Base-by-base conservation (phyloP, 2,329 filamentous ascomycete species). In the Fusarium dlaminii region DNA sequence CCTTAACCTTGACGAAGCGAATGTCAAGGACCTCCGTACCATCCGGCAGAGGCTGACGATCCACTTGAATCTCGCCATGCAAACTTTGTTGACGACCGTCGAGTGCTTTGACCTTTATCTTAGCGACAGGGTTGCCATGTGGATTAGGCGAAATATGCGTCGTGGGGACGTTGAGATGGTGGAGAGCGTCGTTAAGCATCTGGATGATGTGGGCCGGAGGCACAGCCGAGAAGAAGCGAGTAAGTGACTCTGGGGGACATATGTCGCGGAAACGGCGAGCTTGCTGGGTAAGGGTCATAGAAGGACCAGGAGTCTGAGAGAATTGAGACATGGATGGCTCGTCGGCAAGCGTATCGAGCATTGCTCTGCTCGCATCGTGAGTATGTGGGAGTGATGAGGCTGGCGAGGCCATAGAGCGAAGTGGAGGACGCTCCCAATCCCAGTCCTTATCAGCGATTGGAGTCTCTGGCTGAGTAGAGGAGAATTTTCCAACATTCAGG, bases 1-100 rank as follows among this genome's bases (percentile, higher is more conserved):
- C 96, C 84, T 98, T 98, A 61, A 94, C 89, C 84, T 99, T 99
- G 75, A 97, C 90, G 80, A 99, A 98, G 58, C 94, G 89, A 34
- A 98, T 93, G 81, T 98, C 95, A 30, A 95, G 87, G 37, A 96
- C 83, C 69, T 93, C 92, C 74, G 83, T 84, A 15, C 85, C 85
- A 61, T 87, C 86, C 4, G 84, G 88, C 73, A 92, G 87, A 46
- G 83, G 81, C 79, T 90, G 90, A 82, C 85, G 89, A 79, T 96
- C 92, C 12, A 96, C 86, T 18, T 94, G 85, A 51, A 97, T 91
- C 79, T 93, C 92, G 18, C 94, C 94, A 78, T 92, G 91, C 66
- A 97, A 80, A 48, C 87, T 87, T 84, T 96, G 94, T 74, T 90
- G 87, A 51, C 94, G 86, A 9, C 90, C 90, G 81, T 97, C 94